Percentiles rank a stretch among this genome's conserved stretches.
Evolutionary conservation across 306 rosid genomes (phyloP).

Genomic region (Macrotyloma uniflorum): DNA sequence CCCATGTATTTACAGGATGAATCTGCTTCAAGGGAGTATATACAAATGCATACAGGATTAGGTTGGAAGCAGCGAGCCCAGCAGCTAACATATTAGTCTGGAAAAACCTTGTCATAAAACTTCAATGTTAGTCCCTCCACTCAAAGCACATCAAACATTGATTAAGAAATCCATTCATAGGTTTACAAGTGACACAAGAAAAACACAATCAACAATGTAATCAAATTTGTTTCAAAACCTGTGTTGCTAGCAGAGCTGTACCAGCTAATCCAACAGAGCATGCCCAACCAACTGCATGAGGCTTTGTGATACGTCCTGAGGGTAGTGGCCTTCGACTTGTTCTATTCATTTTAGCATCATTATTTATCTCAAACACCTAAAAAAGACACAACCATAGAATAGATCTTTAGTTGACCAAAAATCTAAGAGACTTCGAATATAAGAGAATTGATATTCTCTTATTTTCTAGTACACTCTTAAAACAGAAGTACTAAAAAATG

Average conservation of each 20-base stretch:
- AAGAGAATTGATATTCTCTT: too few relatives aligned
- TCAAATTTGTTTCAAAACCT: constrained; percentile 60
- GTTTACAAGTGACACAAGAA: constrained; percentile 2
- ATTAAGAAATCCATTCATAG: constrained; percentile 3
- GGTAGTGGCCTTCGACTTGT: constrained; percentile 83
- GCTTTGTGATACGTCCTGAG: constrained; percentile 77
- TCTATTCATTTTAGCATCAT: constrained; percentile 95
- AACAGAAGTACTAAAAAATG: background rate
- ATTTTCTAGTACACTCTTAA: background rate
- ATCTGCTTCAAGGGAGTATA: constrained; percentile 96
- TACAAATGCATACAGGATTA: constrained; percentile 80
- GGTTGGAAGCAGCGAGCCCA: constrained; percentile 94
- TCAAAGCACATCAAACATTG: constrained; percentile 34
- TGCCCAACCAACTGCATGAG: constrained; percentile 87
- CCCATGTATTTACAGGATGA: constrained; percentile 97
- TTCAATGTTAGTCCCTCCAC: constrained; percentile 55
- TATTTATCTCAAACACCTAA: constrained; percentile 77
- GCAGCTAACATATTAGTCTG: constrained; percentile 98
- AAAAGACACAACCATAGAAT: constrained; percentile 5
- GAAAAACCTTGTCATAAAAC: constrained; percentile 79
- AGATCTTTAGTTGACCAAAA: constrained; percentile 12
- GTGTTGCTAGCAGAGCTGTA: constrained; percentile 71
- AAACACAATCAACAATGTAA: constrained; percentile 23
- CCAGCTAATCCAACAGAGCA: constrained; percentile 76
- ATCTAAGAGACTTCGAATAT: background rate